Conservation (phyloP, 129 eudicot genomes). For the Tanacetum coccineum region DNA sequence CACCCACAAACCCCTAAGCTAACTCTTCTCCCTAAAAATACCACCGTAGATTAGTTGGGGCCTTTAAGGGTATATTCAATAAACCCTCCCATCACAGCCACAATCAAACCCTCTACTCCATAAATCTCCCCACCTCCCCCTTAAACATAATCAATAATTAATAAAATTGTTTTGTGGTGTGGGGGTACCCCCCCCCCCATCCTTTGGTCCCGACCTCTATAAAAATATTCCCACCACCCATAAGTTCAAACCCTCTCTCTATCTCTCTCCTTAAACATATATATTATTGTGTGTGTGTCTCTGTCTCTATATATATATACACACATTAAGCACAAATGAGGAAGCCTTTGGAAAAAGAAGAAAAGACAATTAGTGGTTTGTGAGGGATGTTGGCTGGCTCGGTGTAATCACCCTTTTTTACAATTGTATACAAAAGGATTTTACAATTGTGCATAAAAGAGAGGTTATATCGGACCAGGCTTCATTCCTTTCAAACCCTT, state of each 20-base stretch:
- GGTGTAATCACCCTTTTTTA: constrained; percentile 37
- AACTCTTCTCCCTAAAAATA: too few species aligned
- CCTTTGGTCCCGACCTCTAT: too few species aligned
- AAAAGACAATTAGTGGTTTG: constrained; percentile 42
- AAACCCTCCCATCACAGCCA: too few species aligned
- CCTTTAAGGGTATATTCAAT: too few species aligned
- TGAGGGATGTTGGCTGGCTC: constrained; percentile 75
- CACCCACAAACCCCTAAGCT: too few species aligned
- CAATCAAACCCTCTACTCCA: too few species aligned
- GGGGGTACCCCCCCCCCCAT: too few species aligned
- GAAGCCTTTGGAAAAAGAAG: constrained; percentile 11
- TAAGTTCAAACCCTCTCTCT: constrained; percentile 9
- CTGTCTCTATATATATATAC: neutral
- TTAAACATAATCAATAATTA: too few species aligned
- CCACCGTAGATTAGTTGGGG: too few species aligned
- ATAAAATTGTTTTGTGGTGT: too few species aligned
- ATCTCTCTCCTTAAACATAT: neutral
- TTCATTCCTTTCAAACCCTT: constrained; percentile 94
- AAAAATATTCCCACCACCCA: constrained; percentile 16
- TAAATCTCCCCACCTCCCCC: too few species aligned
- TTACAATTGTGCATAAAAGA: neutral
- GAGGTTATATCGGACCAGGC: constrained; percentile 96
- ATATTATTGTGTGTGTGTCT: neutral
- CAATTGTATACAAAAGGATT: neutral
- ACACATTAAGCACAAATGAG: neutral